Conservation (phyloP, 192 early-diverging fungal genomes). For the Piromyces finnis region DNA sequence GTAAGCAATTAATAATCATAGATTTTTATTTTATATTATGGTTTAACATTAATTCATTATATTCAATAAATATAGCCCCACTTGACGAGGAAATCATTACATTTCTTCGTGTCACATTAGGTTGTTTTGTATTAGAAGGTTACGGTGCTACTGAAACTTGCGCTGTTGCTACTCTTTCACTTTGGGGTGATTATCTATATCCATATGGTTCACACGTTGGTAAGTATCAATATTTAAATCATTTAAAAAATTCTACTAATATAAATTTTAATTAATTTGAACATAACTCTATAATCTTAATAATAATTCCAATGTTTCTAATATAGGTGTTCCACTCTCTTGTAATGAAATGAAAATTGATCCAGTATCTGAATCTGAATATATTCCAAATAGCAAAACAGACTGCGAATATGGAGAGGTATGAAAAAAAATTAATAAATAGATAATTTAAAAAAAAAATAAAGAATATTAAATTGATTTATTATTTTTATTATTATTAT, state of each 20-base stretch:
- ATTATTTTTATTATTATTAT: no score
- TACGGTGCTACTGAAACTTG: neutral
- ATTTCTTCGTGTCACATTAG: neutral
- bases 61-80: neutral
- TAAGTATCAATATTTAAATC: no score
- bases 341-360: neutral
- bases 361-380: neutral
- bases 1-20: no score
- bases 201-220: neutral
- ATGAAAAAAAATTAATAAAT: no score
- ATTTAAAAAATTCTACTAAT: no score
- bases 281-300: no score
- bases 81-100: neutral
- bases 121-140: neutral
- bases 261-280: no score
- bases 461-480: no score
- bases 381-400: neutral
- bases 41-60: no score
- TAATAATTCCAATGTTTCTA: no score
- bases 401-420: neutral
- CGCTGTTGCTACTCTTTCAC: neutral
- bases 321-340: neutral
- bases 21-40: no score
- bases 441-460: no score
- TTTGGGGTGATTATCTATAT: neutral